These are phyloP conservation scores for Lophiostoma macrostomum DNA, from an alignment of 495 filamentous ascomycete species.

Conservation along the genomic window DNA sequence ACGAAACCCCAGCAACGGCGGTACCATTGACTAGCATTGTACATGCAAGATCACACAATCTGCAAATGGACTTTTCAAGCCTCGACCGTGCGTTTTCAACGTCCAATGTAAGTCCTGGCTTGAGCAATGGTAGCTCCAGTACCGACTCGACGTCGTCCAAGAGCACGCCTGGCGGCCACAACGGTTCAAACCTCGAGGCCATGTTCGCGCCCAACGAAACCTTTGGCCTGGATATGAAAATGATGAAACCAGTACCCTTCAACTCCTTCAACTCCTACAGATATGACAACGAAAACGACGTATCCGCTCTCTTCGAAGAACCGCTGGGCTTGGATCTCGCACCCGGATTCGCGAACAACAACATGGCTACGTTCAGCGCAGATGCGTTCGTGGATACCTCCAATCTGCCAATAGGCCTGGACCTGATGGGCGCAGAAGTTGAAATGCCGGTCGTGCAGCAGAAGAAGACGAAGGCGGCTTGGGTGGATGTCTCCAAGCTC, in stretches of 20 bases:
- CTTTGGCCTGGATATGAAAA: constrained; percentile 26
- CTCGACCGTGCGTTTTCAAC: background rate
- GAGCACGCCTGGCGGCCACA: background rate
- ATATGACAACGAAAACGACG: constrained; percentile 8
- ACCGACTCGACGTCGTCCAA: background rate
- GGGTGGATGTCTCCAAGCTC: constrained; percentile 39
- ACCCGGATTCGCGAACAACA: constrained; percentile 14
- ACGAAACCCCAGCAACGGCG: background rate
- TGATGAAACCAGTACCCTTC: no score
- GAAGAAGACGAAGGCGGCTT: constrained; percentile 32
- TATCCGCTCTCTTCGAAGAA: constrained; percentile 19
- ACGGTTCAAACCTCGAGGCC: no score
- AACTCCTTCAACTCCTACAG: background rate
- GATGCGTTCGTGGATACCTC: constrained; percentile 10
- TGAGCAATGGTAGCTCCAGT: constrained; percentile 13
- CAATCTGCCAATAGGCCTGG: constrained; percentile 21
- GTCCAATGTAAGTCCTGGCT: constrained; percentile 4
- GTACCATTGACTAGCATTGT: background rate
- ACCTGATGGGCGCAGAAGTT: constrained; percentile 14
- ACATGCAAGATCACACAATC: constrained; percentile 25
- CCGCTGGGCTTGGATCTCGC: constrained; percentile 30
- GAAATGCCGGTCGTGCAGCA: constrained; percentile 5
- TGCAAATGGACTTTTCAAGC: constrained; percentile 5
- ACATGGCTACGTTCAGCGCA: constrained; percentile 1
- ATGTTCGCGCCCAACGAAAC: no score